These are phyloP conservation scores for Paratinospora sagittata DNA, from an alignment of 164 flowering plant genomes.

Conservation along the genomic window DNA sequence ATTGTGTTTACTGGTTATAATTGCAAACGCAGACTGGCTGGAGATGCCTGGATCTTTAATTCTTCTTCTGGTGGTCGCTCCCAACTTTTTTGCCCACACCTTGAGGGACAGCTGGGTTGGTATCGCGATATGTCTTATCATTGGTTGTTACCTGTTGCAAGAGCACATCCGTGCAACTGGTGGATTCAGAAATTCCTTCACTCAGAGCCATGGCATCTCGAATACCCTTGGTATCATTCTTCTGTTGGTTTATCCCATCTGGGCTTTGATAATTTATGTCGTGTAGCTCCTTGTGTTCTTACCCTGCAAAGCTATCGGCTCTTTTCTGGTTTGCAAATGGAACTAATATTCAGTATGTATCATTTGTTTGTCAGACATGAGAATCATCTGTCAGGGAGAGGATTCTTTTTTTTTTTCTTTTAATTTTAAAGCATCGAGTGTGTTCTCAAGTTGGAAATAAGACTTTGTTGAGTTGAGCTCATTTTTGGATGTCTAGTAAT, in stretches of 20 bases:
- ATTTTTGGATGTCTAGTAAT: no score
- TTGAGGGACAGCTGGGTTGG: not conserved
- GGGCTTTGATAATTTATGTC: conserved; percentile 49
- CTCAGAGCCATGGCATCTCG: conserved; percentile 60
- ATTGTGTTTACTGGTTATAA: conserved; percentile 1
- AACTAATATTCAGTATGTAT: not conserved
- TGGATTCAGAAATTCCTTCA: conserved; percentile 37
- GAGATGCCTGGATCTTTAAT: conserved; percentile 82
- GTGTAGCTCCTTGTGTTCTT: conserved; percentile 4
- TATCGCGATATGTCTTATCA: no score
- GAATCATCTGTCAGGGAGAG: not conserved
- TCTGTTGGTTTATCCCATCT: conserved; percentile 70
- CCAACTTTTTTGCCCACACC: conserved; percentile 15
- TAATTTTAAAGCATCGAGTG: not conserved
- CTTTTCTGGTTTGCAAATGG: not conserved
- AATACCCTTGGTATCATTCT: conserved; percentile 77
- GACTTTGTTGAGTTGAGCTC: no score
- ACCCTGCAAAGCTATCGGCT: not conserved
- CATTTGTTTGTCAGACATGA: not conserved
- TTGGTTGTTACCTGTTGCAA: no score
- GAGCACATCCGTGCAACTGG: no score
- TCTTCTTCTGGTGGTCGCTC: conserved; percentile 79
- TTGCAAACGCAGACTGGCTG: conserved; percentile 58
- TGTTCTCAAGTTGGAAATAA: no score
- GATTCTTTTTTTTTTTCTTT: not conserved